Conservation (phyloP, 352 stramenopile species). For the Globisporangium uncinulatum region DNA sequence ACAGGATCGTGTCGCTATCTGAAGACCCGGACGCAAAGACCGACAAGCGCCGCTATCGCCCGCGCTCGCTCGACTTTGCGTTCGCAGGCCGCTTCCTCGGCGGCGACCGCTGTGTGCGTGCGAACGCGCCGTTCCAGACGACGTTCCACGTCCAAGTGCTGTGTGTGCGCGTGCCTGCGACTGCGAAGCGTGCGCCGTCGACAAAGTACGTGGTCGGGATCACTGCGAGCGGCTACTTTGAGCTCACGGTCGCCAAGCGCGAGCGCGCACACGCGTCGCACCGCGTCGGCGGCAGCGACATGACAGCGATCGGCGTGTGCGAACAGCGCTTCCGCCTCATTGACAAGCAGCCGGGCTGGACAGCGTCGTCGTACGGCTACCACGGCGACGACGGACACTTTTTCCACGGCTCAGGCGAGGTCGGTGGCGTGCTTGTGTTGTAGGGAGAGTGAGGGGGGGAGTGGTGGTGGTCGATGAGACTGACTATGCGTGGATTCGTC, state of each 20-base stretch:
- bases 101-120: constrained; percentile 57
- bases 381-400: constrained; percentile 72
- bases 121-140: constrained; percentile 60
- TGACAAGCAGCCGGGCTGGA: constrained; percentile 69
- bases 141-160: constrained; percentile 59
- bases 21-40: background rate
- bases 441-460: constrained; percentile 8
- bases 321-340: constrained; percentile 47
- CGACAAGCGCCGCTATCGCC: background rate
- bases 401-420: constrained; percentile 47
- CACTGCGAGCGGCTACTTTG: constrained; percentile 63
- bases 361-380: constrained; percentile 56
- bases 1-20: constrained; percentile 30
- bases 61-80: constrained; percentile 35
- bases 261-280: constrained; percentile 7
- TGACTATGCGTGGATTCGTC: too few relatives aligned
- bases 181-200: background rate
- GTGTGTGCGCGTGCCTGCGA: constrained; percentile 14
- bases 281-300: constrained; percentile 21
- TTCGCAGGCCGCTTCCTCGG: constrained; percentile 43
- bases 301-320: constrained; percentile 64
- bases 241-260: constrained; percentile 48
- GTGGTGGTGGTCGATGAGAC: constrained; percentile 13
- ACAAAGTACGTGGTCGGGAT: constrained; percentile 44
- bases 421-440: constrained; percentile 12